Base-by-base conservation (phyloP, 2,329 filamentous ascomycete genomes). In the Penicillium palitans region DNA sequence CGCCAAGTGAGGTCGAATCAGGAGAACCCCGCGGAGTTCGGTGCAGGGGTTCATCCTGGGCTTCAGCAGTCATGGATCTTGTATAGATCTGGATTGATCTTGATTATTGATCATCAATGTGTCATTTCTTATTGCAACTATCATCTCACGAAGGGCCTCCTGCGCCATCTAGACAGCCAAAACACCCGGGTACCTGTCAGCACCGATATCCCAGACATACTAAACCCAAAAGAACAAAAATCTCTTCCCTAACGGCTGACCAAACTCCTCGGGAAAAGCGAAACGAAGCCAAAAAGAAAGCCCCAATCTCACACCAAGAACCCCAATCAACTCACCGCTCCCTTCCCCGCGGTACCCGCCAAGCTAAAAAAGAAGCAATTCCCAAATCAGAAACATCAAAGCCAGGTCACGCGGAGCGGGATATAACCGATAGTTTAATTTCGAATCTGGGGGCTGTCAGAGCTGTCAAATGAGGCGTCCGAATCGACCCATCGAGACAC, bases 401-500 rank as follows among this genome's bases (percentile, higher is more conserved):
- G 31, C 2, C 31, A 33, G 31, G 12, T 33, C 31, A 33, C 31
- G 12, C 31, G 12, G 31, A 15, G 2, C 31, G 2, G 5, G 5
- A 33, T 33, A 33, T 6, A 33, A 13, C 12, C 31, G 33, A 52
- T 52, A 46, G 33, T 27, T 57, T 41, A 25, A 52, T 27, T 24
- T 52, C 5, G 19, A 52, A 46, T 17, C 47, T 25, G 31, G 47
- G 46, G 46, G 6, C 15, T 46, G 25, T 52, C 13, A 31, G 48
- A 46, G 29, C 45, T 27, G 6, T 55, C 27, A 35, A 42, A 21
- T 27, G 54, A 51, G 48, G 48, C 47, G 47, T 15, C 33, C 29
- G 19, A 52, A 21, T 52, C 54, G 54, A 52, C 24, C 6, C 48
- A 19, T 47, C 48, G 40, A 57, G 40, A 40, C 46, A 45, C 21